A percentile compares a stretch with the other conserved stretches of the same genome.
phyloP scores from a whole-genome alignment of 2,329 filamentous ascomycete species.

The Aspergillus tubingensis region DNA sequence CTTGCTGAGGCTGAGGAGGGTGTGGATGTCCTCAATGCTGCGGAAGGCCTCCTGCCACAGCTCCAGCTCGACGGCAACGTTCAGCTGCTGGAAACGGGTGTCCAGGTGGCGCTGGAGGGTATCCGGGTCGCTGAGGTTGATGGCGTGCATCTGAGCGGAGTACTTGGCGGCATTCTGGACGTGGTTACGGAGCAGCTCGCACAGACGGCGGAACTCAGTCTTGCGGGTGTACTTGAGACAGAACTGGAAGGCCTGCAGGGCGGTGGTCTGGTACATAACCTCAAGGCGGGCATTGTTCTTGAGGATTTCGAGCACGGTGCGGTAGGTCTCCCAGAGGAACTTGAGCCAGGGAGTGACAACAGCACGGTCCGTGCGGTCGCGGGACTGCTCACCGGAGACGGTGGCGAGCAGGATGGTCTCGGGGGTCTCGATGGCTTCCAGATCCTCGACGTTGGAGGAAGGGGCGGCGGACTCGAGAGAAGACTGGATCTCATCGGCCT shows the following conservation, averaged over 20 bases:
- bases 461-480: constrained; percentile 74
- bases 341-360: constrained; percentile 99
- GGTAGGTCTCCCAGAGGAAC: constrained; percentile 99
- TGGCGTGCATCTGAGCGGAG: constrained; percentile 97
- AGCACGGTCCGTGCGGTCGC: constrained; percentile 94
- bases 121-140: constrained; percentile 96
- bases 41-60: constrained; percentile 99
- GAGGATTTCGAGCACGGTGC: constrained; percentile 95
- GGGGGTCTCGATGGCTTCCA: constrained; percentile 95
- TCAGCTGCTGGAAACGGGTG: constrained; percentile 97
- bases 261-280: constrained; percentile 97
- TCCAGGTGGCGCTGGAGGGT: constrained; percentile 96
- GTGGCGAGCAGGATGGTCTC: constrained; percentile 98
- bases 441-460: constrained; percentile 80
- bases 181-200: constrained; percentile 97
- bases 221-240: constrained; percentile 97
- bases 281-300: constrained; percentile 98
- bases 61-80: constrained; percentile 96
- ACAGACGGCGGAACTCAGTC: constrained; percentile 98
- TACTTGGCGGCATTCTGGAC: constrained; percentile 99
- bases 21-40: constrained; percentile 98
- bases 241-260: constrained; percentile 97
- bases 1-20: constrained; percentile 95
- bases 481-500: constrained; percentile 93
- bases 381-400: constrained; percentile 95